Percentiles rank a stretch among this genome's conserved stretches.
These are phyloP conservation scores for Podospora bellae-mahoneyi DNA, from an alignment of 495 filamentous ascomycete genomes.

Conservation along the genomic window DNA sequence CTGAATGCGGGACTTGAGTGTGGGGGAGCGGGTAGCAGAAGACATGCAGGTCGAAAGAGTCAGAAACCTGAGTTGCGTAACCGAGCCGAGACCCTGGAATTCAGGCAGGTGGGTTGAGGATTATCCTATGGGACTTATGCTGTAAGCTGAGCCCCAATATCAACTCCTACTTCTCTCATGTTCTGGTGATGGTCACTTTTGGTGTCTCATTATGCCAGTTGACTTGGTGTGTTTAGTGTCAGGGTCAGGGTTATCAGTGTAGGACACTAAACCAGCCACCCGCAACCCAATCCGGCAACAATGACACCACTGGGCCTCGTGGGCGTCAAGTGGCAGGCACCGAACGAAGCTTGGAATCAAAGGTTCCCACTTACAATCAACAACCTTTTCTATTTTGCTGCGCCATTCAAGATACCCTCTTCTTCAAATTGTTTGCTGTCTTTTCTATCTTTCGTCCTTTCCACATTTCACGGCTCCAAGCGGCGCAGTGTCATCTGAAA, in stretches of 20 bases:
- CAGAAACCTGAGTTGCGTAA: not conserved
- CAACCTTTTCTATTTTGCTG: slow-evolving; percentile 17
- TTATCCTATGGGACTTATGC: no score
- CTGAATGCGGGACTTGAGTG: not conserved
- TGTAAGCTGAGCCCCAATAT: not conserved
- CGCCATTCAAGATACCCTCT: slow-evolving; percentile 17
- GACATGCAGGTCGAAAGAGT: not conserved
- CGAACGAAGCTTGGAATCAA: not conserved
- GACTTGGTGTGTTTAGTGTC: not conserved
- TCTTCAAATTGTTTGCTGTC: slow-evolving; percentile 21
- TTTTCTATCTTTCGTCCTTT: not conserved
- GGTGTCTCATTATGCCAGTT: not conserved
- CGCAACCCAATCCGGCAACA: not conserved
- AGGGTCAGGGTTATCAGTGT: not conserved
- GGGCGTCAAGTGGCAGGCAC: not conserved
- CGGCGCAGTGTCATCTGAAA: not conserved
- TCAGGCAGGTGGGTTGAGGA: not conserved
- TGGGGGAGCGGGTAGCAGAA: not conserved
- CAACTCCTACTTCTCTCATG: not conserved
- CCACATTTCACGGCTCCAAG: not conserved
- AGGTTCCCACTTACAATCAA: not conserved
- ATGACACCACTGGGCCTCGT: not conserved
- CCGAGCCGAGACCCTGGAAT: not conserved
- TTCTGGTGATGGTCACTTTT: not conserved
- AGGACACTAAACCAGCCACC: not conserved